These are phyloP conservation scores for Blastobotrys chiropterorum DNA, from an alignment of 805 yeast species.

Conservation along the genomic window DNA sequence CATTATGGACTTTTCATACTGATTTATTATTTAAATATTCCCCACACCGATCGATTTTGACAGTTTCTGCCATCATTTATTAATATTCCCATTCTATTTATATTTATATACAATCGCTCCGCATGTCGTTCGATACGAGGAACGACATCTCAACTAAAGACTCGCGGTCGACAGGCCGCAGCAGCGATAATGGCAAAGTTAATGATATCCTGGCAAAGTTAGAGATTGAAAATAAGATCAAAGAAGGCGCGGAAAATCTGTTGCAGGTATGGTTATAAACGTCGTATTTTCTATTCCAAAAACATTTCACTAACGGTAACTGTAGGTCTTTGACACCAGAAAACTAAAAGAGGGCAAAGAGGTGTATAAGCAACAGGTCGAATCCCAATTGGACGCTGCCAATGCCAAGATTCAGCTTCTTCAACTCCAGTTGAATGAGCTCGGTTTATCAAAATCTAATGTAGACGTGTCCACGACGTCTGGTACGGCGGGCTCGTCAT, in stretches of 20 bases:
- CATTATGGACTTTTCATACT: not conserved
- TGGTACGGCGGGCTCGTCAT: not conserved
- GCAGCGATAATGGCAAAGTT: conserved; percentile 9
- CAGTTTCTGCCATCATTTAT: not conserved
- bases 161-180: not conserved
- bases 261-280: conserved; percentile 29
- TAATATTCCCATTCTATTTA: too few relatives aligned
- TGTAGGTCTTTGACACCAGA: conserved; percentile 16
- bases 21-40: not conserved
- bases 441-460: conserved; percentile 11
- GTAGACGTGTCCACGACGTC: not conserved
- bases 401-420: conserved; percentile 25
- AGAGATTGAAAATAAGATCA: conserved; percentile 32
- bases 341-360: conserved; percentile 20
- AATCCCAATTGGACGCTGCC: conserved; percentile 26
- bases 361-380: conserved; percentile 19
- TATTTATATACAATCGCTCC: not conserved
- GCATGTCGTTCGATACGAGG: not conserved
- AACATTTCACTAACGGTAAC: too few relatives aligned
- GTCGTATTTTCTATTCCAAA: too few relatives aligned
- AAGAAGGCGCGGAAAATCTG: conserved; percentile 34
- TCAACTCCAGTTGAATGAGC: conserved; percentile 16
- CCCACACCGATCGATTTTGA: too few relatives aligned
- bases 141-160: not conserved
- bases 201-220: conserved; percentile 29